These are phyloP conservation scores for Mycena crocata DNA, from an alignment of 768 basidiomycete species.

Conservation along the genomic window DNA sequence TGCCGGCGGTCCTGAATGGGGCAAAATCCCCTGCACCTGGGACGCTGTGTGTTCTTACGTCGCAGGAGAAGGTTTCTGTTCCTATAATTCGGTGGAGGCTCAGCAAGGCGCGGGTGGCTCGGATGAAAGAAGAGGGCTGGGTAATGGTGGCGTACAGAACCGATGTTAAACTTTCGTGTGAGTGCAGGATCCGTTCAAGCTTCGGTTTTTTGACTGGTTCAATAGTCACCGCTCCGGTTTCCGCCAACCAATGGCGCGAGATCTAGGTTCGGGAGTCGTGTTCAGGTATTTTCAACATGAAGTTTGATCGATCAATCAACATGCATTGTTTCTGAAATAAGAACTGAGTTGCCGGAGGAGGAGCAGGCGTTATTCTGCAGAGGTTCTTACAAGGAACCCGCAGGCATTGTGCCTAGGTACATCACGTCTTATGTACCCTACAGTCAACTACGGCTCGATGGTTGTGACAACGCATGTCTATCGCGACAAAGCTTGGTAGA, in stretches of 20 bases:
- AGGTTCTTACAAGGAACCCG: no score
- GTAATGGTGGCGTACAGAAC: slow-evolving; percentile 22
- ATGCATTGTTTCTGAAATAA: not conserved
- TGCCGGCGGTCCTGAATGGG: slow-evolving; percentile 16
- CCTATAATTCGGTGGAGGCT: slow-evolving; percentile 18
- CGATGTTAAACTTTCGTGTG: slow-evolving; percentile 9
- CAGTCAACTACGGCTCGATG: no score
- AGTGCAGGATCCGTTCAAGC: not conserved
- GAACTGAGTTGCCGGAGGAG: no score
- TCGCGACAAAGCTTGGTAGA: no score
- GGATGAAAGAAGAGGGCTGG: slow-evolving; percentile 17
- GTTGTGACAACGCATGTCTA: no score
- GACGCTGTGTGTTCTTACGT: slow-evolving; percentile 10
- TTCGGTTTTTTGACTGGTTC: not conserved
- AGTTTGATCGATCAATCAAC: no score
- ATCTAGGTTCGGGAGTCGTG: no score
- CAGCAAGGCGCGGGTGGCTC: slow-evolving; percentile 12
- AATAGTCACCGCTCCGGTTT: slow-evolving; percentile 13
- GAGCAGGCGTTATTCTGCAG: no score
- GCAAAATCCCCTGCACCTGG: not conserved
- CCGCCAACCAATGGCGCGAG: slow-evolving; percentile 15
- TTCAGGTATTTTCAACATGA: no score
- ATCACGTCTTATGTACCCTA: no score
- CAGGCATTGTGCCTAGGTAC: no score
- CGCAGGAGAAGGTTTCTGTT: slow-evolving; percentile 10